Evolutionary conservation across 2,329 filamentous ascomycete genomes (phyloP).

Genomic region (Xylariaceae sp.): DNA sequence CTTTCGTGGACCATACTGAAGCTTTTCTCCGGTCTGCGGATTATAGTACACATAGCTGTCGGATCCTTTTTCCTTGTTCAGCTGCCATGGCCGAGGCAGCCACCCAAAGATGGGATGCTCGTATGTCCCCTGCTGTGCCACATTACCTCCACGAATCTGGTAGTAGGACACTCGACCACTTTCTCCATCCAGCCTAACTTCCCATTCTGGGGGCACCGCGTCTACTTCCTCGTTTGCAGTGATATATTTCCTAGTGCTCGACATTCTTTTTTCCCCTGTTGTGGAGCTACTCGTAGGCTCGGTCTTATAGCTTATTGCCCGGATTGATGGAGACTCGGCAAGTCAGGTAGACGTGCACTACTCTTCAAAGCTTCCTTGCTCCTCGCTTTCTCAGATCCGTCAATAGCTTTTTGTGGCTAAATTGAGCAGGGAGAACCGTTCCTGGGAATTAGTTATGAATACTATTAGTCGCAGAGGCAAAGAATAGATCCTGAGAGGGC

Average conservation of each 20-base stretch:
- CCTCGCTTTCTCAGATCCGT: no score
- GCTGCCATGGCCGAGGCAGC: slow-evolving; percentile 7
- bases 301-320: no score
- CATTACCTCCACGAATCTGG: not conserved
- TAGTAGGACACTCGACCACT: slow-evolving; percentile 2
- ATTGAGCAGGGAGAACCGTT: no score
- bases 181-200: not conserved
- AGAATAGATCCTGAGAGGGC: no score
- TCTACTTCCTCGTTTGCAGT: slow-evolving; percentile 2
- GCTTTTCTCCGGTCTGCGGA: not conserved
- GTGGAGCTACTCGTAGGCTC: no score
- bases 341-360: no score
- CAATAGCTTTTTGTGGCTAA: no score
- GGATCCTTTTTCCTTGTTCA: not conserved
- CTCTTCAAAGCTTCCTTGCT: no score
- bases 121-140: not conserved
- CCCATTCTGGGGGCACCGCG: not conserved
- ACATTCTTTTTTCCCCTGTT: no score
- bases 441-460: no score
- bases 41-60: slow-evolving; percentile 6
- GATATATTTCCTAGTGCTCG: not conserved
- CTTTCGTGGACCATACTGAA: slow-evolving; percentile 6
- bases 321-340: no score
- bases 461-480: no score
- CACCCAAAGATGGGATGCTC: slow-evolving; percentile 6